These are phyloP conservation scores for Castanospermum australe DNA, from an alignment of 306 rosid genomes.

Conservation along the genomic window DNA sequence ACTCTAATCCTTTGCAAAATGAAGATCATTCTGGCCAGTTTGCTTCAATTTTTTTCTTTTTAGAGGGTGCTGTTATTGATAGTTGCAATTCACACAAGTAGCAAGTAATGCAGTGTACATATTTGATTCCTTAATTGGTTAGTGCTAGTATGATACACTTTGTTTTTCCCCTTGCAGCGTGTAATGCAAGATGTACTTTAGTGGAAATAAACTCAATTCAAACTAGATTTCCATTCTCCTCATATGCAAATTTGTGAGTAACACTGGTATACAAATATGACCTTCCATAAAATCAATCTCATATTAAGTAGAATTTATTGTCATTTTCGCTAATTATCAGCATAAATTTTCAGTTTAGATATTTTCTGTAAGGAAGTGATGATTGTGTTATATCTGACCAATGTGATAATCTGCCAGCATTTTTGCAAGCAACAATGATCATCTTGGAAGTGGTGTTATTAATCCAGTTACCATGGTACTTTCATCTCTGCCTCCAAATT, in stretches of 20 bases:
- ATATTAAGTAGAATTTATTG: neutral
- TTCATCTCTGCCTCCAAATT: neutral
- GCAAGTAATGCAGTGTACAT: neutral
- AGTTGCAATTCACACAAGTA: neutral
- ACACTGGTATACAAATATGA: neutral
- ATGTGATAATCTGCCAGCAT: constrained; percentile 25
- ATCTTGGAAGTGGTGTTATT: neutral
- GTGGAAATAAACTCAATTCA: neutral
- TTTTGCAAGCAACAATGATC: constrained; percentile 9
- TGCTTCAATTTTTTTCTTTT: no score
- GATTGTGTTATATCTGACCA: neutral
- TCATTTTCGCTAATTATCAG: neutral
- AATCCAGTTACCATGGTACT: constrained; percentile 27
- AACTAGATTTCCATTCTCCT: neutral
- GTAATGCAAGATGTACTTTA: neutral
- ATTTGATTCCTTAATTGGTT: neutral
- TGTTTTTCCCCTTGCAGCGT: neutral
- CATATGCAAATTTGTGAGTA: neutral
- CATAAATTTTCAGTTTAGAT: neutral
- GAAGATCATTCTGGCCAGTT: no score
- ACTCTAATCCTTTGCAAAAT: no score
- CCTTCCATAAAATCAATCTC: neutral
- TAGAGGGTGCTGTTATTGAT: neutral
- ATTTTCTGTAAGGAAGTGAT: neutral
- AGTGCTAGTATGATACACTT: neutral